Evolutionary conservation across 2,329 filamentous ascomycete species (phyloP), one percentile per base, ranked within the genome.

Genomic region (Mollisiaceae sp.): DNA sequence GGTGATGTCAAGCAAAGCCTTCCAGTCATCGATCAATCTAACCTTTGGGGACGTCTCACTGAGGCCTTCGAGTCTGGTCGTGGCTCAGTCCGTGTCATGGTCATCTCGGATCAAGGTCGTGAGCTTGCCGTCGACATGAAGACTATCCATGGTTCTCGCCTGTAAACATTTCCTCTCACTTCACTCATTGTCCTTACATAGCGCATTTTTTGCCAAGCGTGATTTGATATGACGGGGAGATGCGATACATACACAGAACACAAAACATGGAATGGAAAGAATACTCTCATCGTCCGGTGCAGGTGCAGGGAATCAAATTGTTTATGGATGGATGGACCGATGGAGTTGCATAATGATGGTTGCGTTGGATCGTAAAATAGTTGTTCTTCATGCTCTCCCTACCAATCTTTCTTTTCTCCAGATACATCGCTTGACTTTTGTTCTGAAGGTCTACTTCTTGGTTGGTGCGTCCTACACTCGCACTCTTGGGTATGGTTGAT

Each of bases 111-210:
- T 81, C 86, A 90, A 76, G 94, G 93, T 75, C 89, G 91, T 76
- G 95, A 99, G 89, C 89, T 99, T 77, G 94, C 91, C 75, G 95
- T 99, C 74, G 95, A 99, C 88, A 95, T 96, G 89, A 98, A 97
- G 91, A 91, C 97, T 78, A 91, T 98, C 78, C 95, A 99, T 84
- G 87, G 87, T 77, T 89, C 87, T 72, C 85, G 85, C 76, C 81
- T 90, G 79, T 90, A 74, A 72, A 60, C 32, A 20, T 41, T 57
- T 39, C 55, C 36, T 57, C 55, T 41, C 32, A 39, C 55, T 38
- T 39, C 32, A 56, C n/a, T 57, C 39, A 38, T 64, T 68, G 63
- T 59, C 22, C 59, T 55, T 69, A 65, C 64, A 70, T 57, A 39
- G 55, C 35, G 55, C 36, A 41, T 41, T 39, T 38, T 22, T 22